Percentiles rank a stretch among this genome's conserved stretches.
Conservation (phyloP, 768 basidiomycete species). For the Mycena vitilis region DNA sequence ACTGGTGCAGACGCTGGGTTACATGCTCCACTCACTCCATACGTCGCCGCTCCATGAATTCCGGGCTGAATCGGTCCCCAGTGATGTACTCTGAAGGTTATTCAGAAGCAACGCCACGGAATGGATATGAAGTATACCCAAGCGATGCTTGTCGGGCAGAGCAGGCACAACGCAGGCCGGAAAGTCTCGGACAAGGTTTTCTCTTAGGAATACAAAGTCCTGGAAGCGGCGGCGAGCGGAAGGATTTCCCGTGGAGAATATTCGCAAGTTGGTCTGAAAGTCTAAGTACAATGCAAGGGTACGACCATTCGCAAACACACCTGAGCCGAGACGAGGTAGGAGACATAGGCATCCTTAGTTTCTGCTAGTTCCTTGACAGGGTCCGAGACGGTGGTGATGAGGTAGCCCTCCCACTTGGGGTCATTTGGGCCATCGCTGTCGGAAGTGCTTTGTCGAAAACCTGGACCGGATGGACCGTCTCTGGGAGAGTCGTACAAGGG, state of each 20-base stretch:
- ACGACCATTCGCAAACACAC: slow-evolving; percentile 55
- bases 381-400: slow-evolving; percentile 86
- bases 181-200: slow-evolving; percentile 90
- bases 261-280: slow-evolving; percentile 86
- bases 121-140: slow-evolving; percentile 69
- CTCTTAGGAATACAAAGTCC: slow-evolving; percentile 94
- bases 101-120: slow-evolving; percentile 4
- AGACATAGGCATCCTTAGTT: slow-evolving; percentile 97
- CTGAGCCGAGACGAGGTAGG: slow-evolving; percentile 91
- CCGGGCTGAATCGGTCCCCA: slow-evolving; percentile 95
- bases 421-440: slow-evolving; percentile 82
- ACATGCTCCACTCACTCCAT: slow-evolving; percentile 70
- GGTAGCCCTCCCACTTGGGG: slow-evolving; percentile 92
- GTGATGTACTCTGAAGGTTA: slow-evolving; percentile 87
- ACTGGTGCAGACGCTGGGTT: background rate
- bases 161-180: slow-evolving; percentile 98
- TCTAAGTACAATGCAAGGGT: slow-evolving; percentile 21
- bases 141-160: slow-evolving; percentile 94
- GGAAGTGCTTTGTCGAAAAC: slow-evolving; percentile 84
- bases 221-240: slow-evolving; percentile 91
- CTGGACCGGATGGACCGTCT: slow-evolving; percentile 66
- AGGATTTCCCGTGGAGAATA: slow-evolving; percentile 82
- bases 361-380: slow-evolving; percentile 96
- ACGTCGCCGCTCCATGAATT: slow-evolving; percentile 95
- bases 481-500: slow-evolving; percentile 61